phyloP scores from a whole-genome alignment of 139 green algal species.

The Chlamydomonas eustigma region DNA sequence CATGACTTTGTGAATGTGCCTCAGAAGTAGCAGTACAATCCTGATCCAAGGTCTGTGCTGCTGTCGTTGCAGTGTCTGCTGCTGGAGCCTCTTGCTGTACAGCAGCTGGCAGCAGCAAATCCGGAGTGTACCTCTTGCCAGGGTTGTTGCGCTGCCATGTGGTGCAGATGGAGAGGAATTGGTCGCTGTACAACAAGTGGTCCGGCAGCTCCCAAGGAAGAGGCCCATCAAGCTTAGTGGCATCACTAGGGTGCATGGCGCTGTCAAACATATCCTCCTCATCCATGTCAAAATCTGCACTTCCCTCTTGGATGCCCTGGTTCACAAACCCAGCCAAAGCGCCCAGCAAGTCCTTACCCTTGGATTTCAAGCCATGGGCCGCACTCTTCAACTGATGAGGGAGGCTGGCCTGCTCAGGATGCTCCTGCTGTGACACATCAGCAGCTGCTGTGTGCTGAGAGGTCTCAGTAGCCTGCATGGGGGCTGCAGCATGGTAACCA shows the following conservation, averaged over 20 bases:
- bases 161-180: constrained; percentile 34
- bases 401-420: not conserved
- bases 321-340: not conserved
- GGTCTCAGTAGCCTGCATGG: too few relatives aligned
- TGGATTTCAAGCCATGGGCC: not conserved
- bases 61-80: constrained; percentile 1
- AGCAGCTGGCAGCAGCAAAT: constrained; percentile 12
- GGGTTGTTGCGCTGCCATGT: constrained; percentile 42
- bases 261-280: constrained; percentile 20
- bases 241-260: constrained; percentile 36
- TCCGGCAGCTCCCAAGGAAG: constrained; percentile 48
- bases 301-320: not conserved
- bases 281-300: not conserved
- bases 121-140: constrained; percentile 1
- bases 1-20: too few relatives aligned
- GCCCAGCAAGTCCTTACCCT: not conserved
- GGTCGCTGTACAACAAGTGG: constrained; percentile 30
- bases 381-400: not conserved
- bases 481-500: too few relatives aligned
- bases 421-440: too few relatives aligned
- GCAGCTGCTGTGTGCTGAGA: too few relatives aligned
- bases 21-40: not conserved
- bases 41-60: constrained; percentile 1
- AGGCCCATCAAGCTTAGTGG: constrained; percentile 42
- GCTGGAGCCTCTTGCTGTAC: constrained; percentile 1